Conservation (phyloP, 768 basidiomycete species). For the Tulasnella calospora region DNA sequence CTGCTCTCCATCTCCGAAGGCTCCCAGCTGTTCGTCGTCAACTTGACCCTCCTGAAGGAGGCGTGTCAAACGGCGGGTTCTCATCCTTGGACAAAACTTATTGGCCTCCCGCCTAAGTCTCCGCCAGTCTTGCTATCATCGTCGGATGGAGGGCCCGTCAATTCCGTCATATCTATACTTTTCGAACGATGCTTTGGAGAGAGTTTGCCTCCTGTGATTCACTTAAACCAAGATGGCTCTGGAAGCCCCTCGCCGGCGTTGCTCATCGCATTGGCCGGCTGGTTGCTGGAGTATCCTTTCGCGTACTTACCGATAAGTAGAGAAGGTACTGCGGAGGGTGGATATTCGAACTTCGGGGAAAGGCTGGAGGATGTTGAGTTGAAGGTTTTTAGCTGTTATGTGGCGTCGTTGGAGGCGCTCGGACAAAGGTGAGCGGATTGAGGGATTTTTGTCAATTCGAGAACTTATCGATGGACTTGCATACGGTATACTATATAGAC, state of each 20-base stretch:
- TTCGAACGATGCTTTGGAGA: not conserved
- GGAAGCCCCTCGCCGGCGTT: not conserved
- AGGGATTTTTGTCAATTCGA: not conserved
- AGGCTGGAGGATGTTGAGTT: not conserved
- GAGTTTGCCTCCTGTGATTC: not conserved
- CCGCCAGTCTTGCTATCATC: not conserved
- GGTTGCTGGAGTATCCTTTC: conserved; percentile 16
- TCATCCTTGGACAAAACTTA: not conserved
- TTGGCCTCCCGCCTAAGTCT: not conserved
- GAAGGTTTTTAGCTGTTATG: not conserved
- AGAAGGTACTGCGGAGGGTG: not conserved
- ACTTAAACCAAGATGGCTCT: not conserved
- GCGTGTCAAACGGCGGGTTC: not conserved
- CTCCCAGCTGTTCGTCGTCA: not conserved
- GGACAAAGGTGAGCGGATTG: not conserved
- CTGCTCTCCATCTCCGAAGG: not conserved
- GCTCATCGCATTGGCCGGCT: conserved; percentile 4
- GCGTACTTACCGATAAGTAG: not conserved
- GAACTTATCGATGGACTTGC: not conserved
- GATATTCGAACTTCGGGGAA: not conserved
- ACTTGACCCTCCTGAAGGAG: not conserved
- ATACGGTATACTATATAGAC: not conserved
- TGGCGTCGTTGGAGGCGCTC: not conserved
- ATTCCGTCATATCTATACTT: not conserved
- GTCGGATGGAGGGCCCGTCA: not conserved